Evolutionary conservation across 495 filamentous ascomycete species (phyloP), one percentile per base, ranked within the genome.

Genomic region (Aspergillus carlsbadensis): DNA sequence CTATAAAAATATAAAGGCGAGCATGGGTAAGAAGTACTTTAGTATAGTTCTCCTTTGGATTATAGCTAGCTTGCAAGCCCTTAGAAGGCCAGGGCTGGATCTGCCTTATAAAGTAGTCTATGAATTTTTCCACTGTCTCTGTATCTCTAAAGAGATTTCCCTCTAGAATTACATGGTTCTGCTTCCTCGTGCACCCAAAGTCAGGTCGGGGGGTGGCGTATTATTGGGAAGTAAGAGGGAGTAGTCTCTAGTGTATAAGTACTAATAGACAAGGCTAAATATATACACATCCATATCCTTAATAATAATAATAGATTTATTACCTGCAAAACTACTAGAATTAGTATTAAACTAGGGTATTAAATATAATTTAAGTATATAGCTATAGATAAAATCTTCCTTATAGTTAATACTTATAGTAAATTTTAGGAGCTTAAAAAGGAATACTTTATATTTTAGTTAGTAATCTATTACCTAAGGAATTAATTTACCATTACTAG

Each of bases 181-280:
- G 40, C 40, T 43, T 43, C 22, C 40, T 43, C 10, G 40, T 43
- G 2, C 40, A 43, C 40, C 40, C 2, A 7, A 21, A 43, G 18
- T 43, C 18, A 43, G 40, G 18, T 22, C 18, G 18, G 40, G 40
- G 6, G 40, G 40, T 43, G 40, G 40, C 5, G 40, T 43, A 13
- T 43, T 7, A 13, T 3, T 22, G 20, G 40, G 40, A 6, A 22
- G 40, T 20, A 5, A 21, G 10, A 43, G 2, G 10, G 15, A 43
- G 40, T 43, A 43, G 40, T 43, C 40, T 43, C 40, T 7, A 43
- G 40, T 21, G 40, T 43, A 43, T 22, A 43, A 24, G 40, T 43
- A 43, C 40, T 43, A 7, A 43, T 7, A 43, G 18, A 43, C 18
- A 22, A 43, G 40, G 10, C 40, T 43, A 43, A 43, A 43, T 43